Evolutionary conservation across 306 rosid species (phyloP), one percentile per base, ranked within the genome.

Genomic region (Begonia peltatifolia): DNA sequence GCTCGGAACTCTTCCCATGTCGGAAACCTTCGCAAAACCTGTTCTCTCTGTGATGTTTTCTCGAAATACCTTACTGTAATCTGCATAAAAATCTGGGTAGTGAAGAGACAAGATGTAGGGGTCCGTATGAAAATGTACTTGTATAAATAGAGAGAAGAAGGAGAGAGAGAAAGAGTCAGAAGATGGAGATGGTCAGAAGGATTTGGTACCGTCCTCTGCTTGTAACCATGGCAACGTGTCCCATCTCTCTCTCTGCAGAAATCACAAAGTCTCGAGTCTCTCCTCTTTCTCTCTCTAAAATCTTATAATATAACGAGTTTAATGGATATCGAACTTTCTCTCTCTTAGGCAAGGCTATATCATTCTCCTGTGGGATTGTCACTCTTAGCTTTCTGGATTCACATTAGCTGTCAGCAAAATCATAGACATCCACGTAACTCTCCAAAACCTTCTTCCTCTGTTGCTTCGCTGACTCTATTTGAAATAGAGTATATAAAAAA

Each of bases 1-100:
- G 63, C 96, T 86, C 4, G 99, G 99, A 71, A 82, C 68, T 81
- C 99, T 81, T 14, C 94, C 96, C 99, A 90, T 87, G 44, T 5
- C 38, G 9, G 38, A 30, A 30, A 30, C 38, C 38, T 9, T 25
- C 6, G 9, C 6, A 30, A 6, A 30, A 30, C 38, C 38, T 1
- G 38, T 30, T 1, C 38, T 30, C 6, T 30, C 38, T 30, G 9
- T 7, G 50, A 2, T 11, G 48, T 44, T 6, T 44, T 11, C n/a
- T 44, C 14, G 48, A 13, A 43, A 43, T 43, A 10, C 47, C n/a
- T 43, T 2, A 13, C 35, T 25, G 4, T 25, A 6, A 25, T 25
- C 3, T 11, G 48, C 1, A 44, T 3, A 44, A 10, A 0, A 44
- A 44, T 4, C 6, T n/a, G 48, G 14, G 0, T n/a, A 5, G 12